Evolutionary conservation across 495 filamentous ascomycete species (phyloP).

Genomic region (Glarea lozoyensis): DNA sequence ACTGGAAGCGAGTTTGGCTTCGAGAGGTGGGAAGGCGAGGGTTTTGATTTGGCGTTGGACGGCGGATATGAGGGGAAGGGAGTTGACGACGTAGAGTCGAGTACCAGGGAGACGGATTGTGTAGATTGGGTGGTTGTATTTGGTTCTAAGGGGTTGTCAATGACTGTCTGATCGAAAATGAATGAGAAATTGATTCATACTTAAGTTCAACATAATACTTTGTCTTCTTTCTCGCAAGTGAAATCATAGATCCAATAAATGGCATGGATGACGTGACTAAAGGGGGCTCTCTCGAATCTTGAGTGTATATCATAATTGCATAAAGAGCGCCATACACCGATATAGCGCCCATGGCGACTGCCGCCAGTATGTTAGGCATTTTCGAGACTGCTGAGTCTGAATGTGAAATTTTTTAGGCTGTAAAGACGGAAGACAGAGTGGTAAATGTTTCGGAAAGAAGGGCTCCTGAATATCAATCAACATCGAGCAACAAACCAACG

Average conservation of each 20-base stretch:
- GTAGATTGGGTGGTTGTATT: slow-evolving; percentile 2
- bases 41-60: slow-evolving; percentile 18
- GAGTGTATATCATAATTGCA: background rate
- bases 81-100: slow-evolving; percentile 20
- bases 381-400: too few species aligned
- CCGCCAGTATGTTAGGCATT: background rate
- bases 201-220: background rate
- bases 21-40: slow-evolving; percentile 12
- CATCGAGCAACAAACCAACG: too few species aligned
- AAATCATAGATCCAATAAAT: background rate
- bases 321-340: background rate
- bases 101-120: slow-evolving; percentile 6
- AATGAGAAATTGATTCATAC: background rate
- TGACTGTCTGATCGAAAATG: background rate
- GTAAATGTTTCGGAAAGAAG: too few species aligned
- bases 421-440: too few species aligned
- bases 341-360: background rate
- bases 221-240: background rate
- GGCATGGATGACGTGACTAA: background rate
- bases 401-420: too few species aligned
- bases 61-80: slow-evolving; percentile 9
- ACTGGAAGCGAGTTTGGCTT: slow-evolving; percentile 2
- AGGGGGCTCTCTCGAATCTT: background rate
- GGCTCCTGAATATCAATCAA: too few species aligned
- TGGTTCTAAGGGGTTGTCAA: background rate